phyloP scores from a whole-genome alignment of 257 asterid species.

The Linderniella brevidens region DNA sequence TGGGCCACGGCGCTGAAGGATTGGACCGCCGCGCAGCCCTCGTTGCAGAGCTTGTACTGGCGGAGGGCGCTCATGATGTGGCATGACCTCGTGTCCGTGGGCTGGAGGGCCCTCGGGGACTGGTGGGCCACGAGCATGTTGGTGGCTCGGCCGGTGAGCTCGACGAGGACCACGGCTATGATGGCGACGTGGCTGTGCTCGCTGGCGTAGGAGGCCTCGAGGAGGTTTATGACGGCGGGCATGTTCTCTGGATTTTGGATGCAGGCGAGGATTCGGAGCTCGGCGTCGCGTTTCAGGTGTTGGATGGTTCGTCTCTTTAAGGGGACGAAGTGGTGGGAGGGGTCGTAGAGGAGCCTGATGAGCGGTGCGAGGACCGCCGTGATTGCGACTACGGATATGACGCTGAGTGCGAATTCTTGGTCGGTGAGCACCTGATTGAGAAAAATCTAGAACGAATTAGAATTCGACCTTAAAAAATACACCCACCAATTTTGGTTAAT shows the following conservation, averaged over 20 bases:
- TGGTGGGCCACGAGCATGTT: constrained; percentile 63
- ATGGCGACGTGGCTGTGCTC: constrained; percentile 44
- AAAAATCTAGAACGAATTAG: no score
- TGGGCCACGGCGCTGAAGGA: constrained; percentile 42
- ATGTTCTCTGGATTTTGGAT: constrained; percentile 40
- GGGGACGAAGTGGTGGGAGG: constrained; percentile 19
- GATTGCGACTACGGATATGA: constrained; percentile 33
- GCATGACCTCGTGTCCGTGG: constrained; percentile 28
- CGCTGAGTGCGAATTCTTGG: constrained; percentile 38
- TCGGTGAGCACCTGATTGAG: constrained; percentile 35
- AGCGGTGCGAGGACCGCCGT: constrained; percentile 43
- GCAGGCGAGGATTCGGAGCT: constrained; percentile 46
- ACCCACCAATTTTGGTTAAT: no score
- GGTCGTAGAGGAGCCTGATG: constrained; percentile 31
- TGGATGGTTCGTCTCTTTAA: constrained; percentile 41
- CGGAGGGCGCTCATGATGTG: constrained; percentile 52
- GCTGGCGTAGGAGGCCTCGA: constrained; percentile 51
- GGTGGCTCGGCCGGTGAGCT: constrained; percentile 53
- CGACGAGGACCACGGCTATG: constrained; percentile 48
- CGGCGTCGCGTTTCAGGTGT: constrained; percentile 29
- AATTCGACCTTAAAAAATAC: no score
- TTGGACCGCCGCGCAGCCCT: constrained; percentile 30
- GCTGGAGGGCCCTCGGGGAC: constrained; percentile 22
- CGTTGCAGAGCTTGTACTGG: constrained; percentile 47
- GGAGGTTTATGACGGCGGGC: constrained; percentile 43